Base-by-base conservation (phyloP, 2,329 filamentous ascomycete species). In the Colletotrichum tanaceti region DNA sequence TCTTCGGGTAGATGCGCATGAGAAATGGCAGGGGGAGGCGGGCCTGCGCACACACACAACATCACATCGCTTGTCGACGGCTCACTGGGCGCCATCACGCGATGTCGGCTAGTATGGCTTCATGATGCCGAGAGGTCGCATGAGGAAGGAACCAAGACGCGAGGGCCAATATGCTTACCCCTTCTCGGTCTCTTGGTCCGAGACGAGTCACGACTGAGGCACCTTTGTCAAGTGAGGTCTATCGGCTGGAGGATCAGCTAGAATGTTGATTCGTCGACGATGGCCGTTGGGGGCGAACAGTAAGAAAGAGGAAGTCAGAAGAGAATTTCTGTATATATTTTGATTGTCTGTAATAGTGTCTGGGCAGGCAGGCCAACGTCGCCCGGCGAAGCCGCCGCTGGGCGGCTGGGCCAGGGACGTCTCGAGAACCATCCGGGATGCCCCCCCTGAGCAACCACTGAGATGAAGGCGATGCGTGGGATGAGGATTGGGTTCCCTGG, bases 101-200 rank as follows among this genome's bases (percentile, higher is more conserved):
- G 55, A 68, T 68, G 28, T 18, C 50, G 41, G 35, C 61, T 59
- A 54, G 49, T 35, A 65, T 68, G 62, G 38, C 49, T 68, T 55
- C 35, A 68, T 68, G 41, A 32, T 24, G 65, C 61, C 65, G 35
- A 65, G 65, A 54, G 22, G 2, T 65, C 49, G 32, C 22, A 68
- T 57, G 22, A 53, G 61, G 65, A 68, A 68, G 65, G 62, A 65
- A 52, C 49, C 55, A 57, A 68, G 65, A 65, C 24, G 22, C 38
- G 11, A 20, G 20, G 10, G 18, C 1, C 41, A 60, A 38, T 46
- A 35, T 44, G 6, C 52, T 65, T 54, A 43, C 61, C 65, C 24
- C n/a, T 20, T 65, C n/a, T 59, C 10, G 55, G n/a, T 55, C 41
- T 49, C 43, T 60, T 65, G 13, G 22, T 14, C 65, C 61, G 55